Evolutionary conservation across 306 rosid species (phyloP).

Genomic region (Castanopsis chinensis): DNA sequence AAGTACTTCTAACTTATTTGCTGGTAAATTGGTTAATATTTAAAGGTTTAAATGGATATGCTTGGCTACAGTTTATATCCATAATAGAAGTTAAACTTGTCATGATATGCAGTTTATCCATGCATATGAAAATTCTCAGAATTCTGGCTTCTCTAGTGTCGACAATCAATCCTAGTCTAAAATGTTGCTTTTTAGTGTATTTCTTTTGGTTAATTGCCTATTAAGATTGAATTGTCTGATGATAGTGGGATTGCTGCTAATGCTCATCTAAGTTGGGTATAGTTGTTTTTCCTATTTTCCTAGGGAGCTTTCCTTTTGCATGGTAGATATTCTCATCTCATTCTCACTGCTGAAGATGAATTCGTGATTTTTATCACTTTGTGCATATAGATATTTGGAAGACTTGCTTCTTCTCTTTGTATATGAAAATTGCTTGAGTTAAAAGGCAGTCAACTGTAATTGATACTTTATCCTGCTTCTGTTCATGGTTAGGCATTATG

Average conservation of each 20-base stretch:
- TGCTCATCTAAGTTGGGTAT: constrained; percentile 1
- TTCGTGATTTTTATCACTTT: no score
- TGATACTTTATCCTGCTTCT: not conserved
- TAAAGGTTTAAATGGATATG: not conserved
- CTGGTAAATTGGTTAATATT: not conserved
- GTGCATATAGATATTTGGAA: not conserved
- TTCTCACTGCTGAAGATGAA: not conserved
- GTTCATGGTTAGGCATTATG: no score
- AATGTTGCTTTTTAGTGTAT: not conserved
- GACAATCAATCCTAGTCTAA: not conserved
- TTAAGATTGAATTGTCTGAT: constrained; percentile 6
- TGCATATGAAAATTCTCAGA: not conserved
- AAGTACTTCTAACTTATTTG: not conserved
- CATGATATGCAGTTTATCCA: not conserved
- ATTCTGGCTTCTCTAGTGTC: not conserved
- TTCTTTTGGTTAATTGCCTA: constrained; percentile 13
- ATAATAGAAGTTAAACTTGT: not conserved
- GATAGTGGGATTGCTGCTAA: not conserved
- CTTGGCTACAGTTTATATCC: not conserved
- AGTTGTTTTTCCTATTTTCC: not conserved
- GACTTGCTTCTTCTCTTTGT: not conserved
- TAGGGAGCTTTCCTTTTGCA: not conserved
- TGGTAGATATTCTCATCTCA: not conserved
- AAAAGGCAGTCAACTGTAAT: not conserved
- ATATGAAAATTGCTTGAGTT: not conserved